Evolutionary conservation across 2,329 filamentous ascomycete species (phyloP), one percentile per base, ranked within the genome.

Genomic region (Fusarium sp.): DNA sequence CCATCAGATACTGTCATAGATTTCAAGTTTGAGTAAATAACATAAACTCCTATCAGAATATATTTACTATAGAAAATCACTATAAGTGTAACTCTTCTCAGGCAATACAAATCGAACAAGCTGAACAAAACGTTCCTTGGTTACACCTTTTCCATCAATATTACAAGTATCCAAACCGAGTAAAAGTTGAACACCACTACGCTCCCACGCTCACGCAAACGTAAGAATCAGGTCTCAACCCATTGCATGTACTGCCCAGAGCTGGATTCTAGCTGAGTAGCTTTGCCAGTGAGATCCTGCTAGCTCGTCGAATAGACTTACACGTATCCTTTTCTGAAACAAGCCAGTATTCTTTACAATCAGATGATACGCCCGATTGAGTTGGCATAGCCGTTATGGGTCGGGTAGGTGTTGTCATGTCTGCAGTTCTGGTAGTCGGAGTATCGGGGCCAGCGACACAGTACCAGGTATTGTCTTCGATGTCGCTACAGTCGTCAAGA

Each of bases 321-420:
- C 67, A 70, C 0, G 53, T 70, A 26, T 70, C 63, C 6, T 32
- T 48, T 7, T 36, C 8, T 0, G 53, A 67, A 13, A 67, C 67
- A 1, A 63, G 20, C 54, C 54, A 59, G 5, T 59, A 24, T 0
- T 36, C 20, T 0, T 35, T 30, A 1, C 54, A 63, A 0, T 50
- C 10, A 0, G 61, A 20, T 2, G 35, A 0, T 8, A 47, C 3
- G 0, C 4, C 9, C 9, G 30, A 32, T 2, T 32, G 30, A 1
- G 30, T 32, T 14, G 30, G 53, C n/a, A 48, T 48, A 0, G 8
- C 22, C 1, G 42, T 48, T n/a, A 12, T 3, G 0, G 3, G 53
- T 1, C 5, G 22, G 0, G 18, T 20, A 1, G 53, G n/a, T 0
- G 26, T n/a, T 20, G 20, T 22, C 9, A 44, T 0, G 3, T 5